These are phyloP conservation scores for Macrolepiota albuminosa DNA, from an alignment of 768 basidiomycete species.

Conservation along the genomic window DNA sequence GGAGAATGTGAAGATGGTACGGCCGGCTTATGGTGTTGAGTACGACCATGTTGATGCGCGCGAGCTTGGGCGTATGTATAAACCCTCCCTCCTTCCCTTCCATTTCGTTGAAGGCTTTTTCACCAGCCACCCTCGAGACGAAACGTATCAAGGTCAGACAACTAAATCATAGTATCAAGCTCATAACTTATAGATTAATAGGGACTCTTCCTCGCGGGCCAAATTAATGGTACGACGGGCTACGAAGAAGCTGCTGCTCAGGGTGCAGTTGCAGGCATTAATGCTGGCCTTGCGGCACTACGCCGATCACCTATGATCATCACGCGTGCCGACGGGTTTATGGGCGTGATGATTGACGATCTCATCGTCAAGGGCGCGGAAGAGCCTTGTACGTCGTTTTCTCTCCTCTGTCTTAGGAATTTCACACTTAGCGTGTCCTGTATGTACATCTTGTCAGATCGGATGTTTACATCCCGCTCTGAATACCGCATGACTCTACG, in stretches of 20 bases:
- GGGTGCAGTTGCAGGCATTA: constrained; percentile 83
- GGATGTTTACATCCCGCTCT: constrained; percentile 90
- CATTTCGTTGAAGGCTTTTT: not conserved
- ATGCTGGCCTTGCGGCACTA: constrained; percentile 71
- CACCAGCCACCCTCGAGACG: constrained; percentile 77
- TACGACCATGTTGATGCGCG: constrained; percentile 89
- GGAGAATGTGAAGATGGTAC: constrained; percentile 78
- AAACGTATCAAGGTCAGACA: constrained; percentile 66
- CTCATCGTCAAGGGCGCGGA: constrained; percentile 84
- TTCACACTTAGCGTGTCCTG: constrained; percentile 3
- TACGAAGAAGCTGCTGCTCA: constrained; percentile 95
- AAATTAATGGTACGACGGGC: constrained; percentile 92
- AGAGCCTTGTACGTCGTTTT: constrained; percentile 69
- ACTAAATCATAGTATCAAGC: not conserved
- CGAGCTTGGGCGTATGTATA: constrained; percentile 62
- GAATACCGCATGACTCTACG: constrained; percentile 88
- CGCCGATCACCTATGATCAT: constrained; percentile 53
- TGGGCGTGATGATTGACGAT: constrained; percentile 92
- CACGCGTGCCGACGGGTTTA: constrained; percentile 80
- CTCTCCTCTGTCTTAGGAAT: not conserved
- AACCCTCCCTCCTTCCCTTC: not conserved
- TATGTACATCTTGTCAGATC: constrained; percentile 43
- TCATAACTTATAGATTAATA: constrained; percentile 16
- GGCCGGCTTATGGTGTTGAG: constrained; percentile 89
- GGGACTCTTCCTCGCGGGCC: constrained; percentile 86